Percentiles rank a stretch among this genome's conserved stretches.
These are phyloP conservation scores for Vitellaria paradoxa DNA, from an alignment of 179 eudicot species.

Conservation along the genomic window DNA sequence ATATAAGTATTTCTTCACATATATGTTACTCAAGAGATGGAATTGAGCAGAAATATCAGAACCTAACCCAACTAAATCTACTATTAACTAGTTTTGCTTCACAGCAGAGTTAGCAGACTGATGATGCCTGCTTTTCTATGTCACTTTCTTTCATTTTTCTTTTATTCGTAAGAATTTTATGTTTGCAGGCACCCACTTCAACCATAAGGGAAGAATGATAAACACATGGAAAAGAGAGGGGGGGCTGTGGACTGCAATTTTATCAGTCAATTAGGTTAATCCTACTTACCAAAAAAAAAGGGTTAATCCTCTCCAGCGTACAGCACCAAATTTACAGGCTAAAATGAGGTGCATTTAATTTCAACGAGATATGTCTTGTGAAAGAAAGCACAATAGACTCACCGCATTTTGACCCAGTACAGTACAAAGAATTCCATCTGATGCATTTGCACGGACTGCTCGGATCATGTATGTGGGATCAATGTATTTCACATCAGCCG, in stretches of 20 bases:
- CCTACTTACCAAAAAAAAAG: too few relatives aligned
- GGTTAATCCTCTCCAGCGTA: neutral
- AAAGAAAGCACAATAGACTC: constrained; percentile 22
- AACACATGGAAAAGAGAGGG: too few relatives aligned
- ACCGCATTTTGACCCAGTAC: constrained; percentile 99
- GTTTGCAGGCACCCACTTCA: neutral
- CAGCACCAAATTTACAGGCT: neutral
- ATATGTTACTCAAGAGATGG: neutral
- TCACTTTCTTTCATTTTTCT: neutral
- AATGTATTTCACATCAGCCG: constrained; percentile 96
- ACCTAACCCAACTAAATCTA: neutral
- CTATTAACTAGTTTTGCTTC: neutral
- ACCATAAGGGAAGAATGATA: neutral
- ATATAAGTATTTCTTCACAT: too few relatives aligned
- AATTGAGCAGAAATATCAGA: neutral
- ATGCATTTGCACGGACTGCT: constrained; percentile 97
- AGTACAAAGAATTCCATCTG: constrained; percentile 97
- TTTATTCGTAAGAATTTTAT: neutral
- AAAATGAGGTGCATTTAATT: neutral
- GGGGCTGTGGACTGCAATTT: neutral
- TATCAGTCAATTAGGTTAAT: neutral
- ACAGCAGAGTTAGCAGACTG: neutral
- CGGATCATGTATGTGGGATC: constrained; percentile 99
- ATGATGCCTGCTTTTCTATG: too few relatives aligned
- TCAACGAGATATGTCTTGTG: neutral